Base-by-base conservation (phyloP, 2,329 filamentous ascomycete genomes). In the Verticillium klebahnii region DNA sequence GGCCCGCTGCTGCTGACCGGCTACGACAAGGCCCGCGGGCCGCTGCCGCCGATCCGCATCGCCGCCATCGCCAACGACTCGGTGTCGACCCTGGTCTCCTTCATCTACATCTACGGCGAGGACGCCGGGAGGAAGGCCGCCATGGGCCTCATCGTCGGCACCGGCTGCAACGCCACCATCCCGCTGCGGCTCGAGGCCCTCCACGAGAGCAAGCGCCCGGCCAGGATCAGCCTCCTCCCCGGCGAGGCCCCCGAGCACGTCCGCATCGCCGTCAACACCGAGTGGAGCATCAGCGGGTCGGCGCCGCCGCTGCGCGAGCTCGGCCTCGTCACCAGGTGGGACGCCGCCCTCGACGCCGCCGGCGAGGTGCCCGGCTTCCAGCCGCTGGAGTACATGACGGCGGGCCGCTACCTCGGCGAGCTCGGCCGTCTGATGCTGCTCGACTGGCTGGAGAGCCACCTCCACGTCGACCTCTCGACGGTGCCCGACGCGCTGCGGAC, bases 351-450 rank as follows among this genome's bases (percentile, higher is more conserved):
- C 6, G 90, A 93, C 67, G 74, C 75, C 5, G 83, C 86, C 56
- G 89, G 88, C 67, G 88, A 91, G 67, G 80, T 79, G 7, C 89
- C 91, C 0, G 90, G 91, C 0, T 93, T 94, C 68, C 91, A 94
- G 66, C 90, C 91, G 0, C 84, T 94, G 23, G 91, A 95, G 71
- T 94, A 93, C 74, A 92, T 94, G 89, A 93, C 90, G 0, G 85
- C 90, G 2, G 90, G 90, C 2, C 82, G 90, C 50, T 93, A 93
- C 70, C 81, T 93, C 4, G 90, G 90, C 58, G 90, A 93, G 73
- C 83, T 93, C 12, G 88, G 89, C 29, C 86, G 90, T 31, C 78
- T 93, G 61, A 85, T 91, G 64, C 80, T 92, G 60, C 74, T 88
- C 50, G 88, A 91, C 69, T 88, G 90, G 68, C 73, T 89, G 68